Base-by-base conservation (phyloP, 139 green algal genomes). In the Chlamydomonas eustigma region DNA sequence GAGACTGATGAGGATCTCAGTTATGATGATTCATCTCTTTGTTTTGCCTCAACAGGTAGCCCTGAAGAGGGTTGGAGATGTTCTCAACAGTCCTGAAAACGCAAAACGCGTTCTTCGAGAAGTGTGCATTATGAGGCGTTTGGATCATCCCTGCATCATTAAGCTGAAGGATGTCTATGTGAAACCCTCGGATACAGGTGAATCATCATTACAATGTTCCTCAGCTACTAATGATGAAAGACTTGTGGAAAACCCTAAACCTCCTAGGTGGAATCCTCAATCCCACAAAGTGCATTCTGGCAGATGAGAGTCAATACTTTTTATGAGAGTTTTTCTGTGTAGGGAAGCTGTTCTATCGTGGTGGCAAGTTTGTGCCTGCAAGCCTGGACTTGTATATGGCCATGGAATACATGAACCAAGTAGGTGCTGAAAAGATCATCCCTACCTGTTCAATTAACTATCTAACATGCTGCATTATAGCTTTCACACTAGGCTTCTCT, bases 71-170 rank as follows among this genome's bases (percentile, higher is more conserved):
- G 37, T 79, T 24, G 64, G 64, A 5, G 35, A 79, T 32, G 74
- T 81, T 3, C 70, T 81, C 66, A 39, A 39, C 38, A 90, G 81
- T n/a, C 79, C 79, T 0, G 90, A 95, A 35, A 89, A 96, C 65
- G 89, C 88, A 12, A 95, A 93, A 81, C 81, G 87, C 0, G 91
- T 96, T 72, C 80, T 98, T 76, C 81, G 94, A 3, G 94, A 98
- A 83, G 84, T 97, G 8, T 93, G 87, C 88, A 97, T 97, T 79
- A 84, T 97, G 81, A 81, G 93, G 1, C 82, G 94, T 2, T 79
- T 96, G 75, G 38, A 71, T 28, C 93, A 98, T 77, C 91, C 92
- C 31, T 91, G 95, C 85, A 85, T 97, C 64, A 90, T 95, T 25
- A 51, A 52, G 6, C 79, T 98, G 3, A 81, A 80, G 2, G 88